phyloP scores from a whole-genome alignment of 2,329 filamentous ascomycete species.

The Macrophomina phaseolina region DNA sequence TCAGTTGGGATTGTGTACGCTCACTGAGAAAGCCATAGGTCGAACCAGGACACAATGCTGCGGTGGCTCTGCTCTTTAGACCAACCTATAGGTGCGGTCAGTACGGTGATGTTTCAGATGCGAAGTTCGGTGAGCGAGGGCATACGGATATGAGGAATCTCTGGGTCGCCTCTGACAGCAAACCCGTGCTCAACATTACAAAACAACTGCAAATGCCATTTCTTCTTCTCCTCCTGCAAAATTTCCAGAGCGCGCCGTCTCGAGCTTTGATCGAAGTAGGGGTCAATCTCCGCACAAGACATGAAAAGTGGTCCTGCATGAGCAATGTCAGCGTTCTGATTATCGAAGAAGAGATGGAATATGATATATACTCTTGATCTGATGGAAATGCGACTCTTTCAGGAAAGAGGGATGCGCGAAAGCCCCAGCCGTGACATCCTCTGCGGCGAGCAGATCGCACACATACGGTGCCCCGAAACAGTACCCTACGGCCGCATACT shows the following conservation, averaged over 20 bases:
- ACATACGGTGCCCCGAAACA: conserved; percentile 53
- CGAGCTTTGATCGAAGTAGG: conserved; percentile 48
- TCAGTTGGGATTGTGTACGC: too few species aligned
- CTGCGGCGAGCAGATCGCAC: conserved; percentile 47
- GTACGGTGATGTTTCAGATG: neutral
- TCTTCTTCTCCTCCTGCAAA: conserved; percentile 46
- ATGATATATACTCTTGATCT: neutral
- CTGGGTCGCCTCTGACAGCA: conserved; percentile 45
- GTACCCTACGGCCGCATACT: conserved; percentile 51
- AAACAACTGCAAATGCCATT: conserved; percentile 42
- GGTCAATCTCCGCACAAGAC: conserved; percentile 52
- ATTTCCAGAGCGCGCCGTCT: conserved; percentile 53
- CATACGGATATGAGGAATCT: conserved; percentile 46
- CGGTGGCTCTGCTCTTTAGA: neutral
- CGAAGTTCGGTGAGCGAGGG: too few species aligned
- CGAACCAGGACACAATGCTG: neutral
- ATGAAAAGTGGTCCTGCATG: neutral
- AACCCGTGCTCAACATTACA: conserved; percentile 44
- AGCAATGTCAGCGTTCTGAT: neutral
- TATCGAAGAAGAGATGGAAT: too few species aligned
- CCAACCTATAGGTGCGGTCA: neutral
- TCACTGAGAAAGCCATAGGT: neutral
- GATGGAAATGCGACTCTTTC: conserved; percentile 42
- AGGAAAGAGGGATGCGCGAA: conserved; percentile 60
- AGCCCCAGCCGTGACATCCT: conserved; percentile 50